Evolutionary conservation across 2,329 filamentous ascomycete genomes (phyloP), one percentile per base, ranked within the genome.

Genomic region (Microcera coccophila): DNA sequence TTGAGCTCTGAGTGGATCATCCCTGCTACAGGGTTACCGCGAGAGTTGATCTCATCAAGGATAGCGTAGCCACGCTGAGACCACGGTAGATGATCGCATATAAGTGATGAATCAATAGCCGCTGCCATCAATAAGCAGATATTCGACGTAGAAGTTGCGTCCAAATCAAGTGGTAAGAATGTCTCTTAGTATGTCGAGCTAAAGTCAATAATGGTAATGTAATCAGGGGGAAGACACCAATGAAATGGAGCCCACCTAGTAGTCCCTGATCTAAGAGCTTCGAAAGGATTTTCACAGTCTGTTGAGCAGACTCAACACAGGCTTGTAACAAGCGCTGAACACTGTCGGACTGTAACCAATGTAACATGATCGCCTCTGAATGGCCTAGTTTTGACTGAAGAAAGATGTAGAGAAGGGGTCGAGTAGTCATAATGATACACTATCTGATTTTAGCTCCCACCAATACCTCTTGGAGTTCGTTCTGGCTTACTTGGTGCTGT

Each of bases 391-490:
- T 39, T 1, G 49, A 55, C 5, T 51, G 40, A 1, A 54, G 52
- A 31, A 55, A 55, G 0, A 40, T 55, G 12, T 55, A 55, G 1
- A 55, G 44, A 4, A 55, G 28, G 1, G 52, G 52, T 2, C 52
- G 48, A 1, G 52, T 55, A 4, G 49, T 51, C 3, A 54, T 21
- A 21, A 55, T 46, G 11, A 54, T 50, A n/a, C 49, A 55, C 52
- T 55, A 19, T 5, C 1, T 3, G 20, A 48, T 29, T 41, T 4
- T n/a, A 11, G 24, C 24, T 14, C 9, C 24, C 14, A 4, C 5
- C 4, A 4, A 4, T 1, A 11, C 1, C 4, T 2, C 15, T 3
- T 5, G 7, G 18, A 9, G 12, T 1, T n/a, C 5, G 4, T 11
- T 9, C n/a, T 11, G 5, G 1, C 47, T 41, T 32, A 47, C 52